Conservation (phyloP, 805 yeast genomes). For the Saccharomycopsis capsularis region DNA sequence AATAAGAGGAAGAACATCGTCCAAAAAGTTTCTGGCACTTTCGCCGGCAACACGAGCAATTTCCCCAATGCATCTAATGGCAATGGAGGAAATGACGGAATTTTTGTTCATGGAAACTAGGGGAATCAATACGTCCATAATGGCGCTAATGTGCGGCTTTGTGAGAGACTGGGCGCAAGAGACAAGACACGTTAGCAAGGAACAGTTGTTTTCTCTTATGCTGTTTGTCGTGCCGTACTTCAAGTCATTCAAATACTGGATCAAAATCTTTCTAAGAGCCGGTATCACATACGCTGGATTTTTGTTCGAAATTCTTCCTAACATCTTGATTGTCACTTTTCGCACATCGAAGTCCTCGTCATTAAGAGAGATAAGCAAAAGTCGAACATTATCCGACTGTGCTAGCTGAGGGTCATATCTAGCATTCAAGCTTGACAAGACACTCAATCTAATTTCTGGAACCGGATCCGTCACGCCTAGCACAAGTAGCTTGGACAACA, state of each 20-base stretch:
- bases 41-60: slow-evolving; percentile 84
- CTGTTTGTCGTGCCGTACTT: slow-evolving; percentile 73
- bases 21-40: slow-evolving; percentile 64
- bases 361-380: slow-evolving; percentile 80
- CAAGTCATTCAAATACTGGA: slow-evolving; percentile 77
- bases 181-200: slow-evolving; percentile 63
- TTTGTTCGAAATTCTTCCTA: slow-evolving; percentile 77
- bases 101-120: slow-evolving; percentile 51
- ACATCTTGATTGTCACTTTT: slow-evolving; percentile 64
- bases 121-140: slow-evolving; percentile 77
- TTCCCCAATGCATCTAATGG: slow-evolving; percentile 84
- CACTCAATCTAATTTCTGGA: slow-evolving; percentile 77
- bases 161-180: slow-evolving; percentile 76
- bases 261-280: slow-evolving; percentile 74
- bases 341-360: slow-evolving; percentile 86
- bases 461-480: slow-evolving; percentile 84
- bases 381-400: slow-evolving; percentile 83
- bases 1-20: slow-evolving; percentile 78
- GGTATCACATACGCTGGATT: slow-evolving; percentile 97
- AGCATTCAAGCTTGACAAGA: slow-evolving; percentile 63
- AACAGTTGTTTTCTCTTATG: slow-evolving; percentile 82
- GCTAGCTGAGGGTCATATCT: slow-evolving; percentile 87
- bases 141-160: slow-evolving; percentile 84
- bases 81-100: slow-evolving; percentile 79
- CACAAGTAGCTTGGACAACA: slow-evolving; percentile 70